These are phyloP conservation scores for Blepharisma japonicum DNA, from an alignment of 73 alveolate genomes.

Conservation along the genomic window DNA sequence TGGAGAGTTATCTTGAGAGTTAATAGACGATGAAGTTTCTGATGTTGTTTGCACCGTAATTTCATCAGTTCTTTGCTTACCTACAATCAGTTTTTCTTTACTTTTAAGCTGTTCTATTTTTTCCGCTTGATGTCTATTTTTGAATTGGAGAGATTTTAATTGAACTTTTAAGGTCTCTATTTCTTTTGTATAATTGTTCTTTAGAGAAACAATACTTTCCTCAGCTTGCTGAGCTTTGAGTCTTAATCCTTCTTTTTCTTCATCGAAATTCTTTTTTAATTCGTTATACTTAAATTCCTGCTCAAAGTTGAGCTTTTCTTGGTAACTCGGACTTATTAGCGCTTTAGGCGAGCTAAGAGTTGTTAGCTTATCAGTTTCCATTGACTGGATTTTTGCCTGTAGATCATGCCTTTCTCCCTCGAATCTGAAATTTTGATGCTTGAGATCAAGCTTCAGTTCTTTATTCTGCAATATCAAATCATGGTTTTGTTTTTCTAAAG, in stretches of 20 bases:
- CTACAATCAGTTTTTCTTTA: too few species aligned
- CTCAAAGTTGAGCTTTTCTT: background rate
- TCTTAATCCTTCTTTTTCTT: background rate
- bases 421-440: background rate
- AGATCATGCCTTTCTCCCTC: conserved; percentile 13
- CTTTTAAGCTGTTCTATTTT: too few species aligned
- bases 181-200: background rate
- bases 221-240: background rate
- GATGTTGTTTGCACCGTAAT: too few species aligned
- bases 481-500: conserved; percentile 3
- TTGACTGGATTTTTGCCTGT: background rate
- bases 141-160: too few species aligned
- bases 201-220: background rate
- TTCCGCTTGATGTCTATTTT: too few species aligned
- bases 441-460: background rate
- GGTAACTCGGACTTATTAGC: background rate
- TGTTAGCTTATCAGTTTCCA: conserved; percentile 14
- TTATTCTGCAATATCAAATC: background rate
- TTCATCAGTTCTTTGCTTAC: too few species aligned
- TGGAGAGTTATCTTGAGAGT: too few species aligned
- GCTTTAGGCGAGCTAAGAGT: background rate
- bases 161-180: background rate
- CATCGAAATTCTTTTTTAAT: background rate
- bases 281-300: background rate
- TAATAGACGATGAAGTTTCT: too few species aligned